Conservation (phyloP, 164 flowering plant species). For the Cinnamomum chago region DNA sequence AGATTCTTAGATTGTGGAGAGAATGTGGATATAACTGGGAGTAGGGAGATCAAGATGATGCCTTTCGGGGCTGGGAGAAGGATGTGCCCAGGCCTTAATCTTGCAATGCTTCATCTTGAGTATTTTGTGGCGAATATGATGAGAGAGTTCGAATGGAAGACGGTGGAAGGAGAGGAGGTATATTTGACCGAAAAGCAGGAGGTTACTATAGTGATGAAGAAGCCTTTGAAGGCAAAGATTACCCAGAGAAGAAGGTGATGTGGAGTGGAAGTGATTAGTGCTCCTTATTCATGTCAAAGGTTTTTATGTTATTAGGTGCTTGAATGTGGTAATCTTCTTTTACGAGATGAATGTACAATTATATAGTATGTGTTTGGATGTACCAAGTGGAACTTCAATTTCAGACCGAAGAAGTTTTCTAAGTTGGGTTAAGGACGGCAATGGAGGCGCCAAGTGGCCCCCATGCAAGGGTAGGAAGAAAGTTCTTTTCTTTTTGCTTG, state of each 20-base stretch:
- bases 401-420: no score
- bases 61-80: slow-evolving; percentile 44
- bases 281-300: no score
- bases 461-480: no score
- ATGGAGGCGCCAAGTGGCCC: no score
- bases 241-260: background rate
- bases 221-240: slow-evolving; percentile 32
- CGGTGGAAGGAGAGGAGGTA: slow-evolving; percentile 28
- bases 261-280: no score
- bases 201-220: slow-evolving; percentile 40
- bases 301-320: no score
- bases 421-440: no score
- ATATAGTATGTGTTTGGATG: no score
- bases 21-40: slow-evolving; percentile 31
- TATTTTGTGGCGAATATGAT: slow-evolving; percentile 35
- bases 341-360: no score
- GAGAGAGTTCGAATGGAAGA: slow-evolving; percentile 37
- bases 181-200: slow-evolving; percentile 42
- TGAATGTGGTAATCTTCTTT: no score
- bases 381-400: no score
- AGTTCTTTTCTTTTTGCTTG: no score
- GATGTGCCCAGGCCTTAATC: slow-evolving; percentile 24
- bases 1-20: slow-evolving; percentile 27
- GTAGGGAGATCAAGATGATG: slow-evolving; percentile 48
- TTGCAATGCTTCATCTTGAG: slow-evolving; percentile 24